A percentile compares a stretch with the other conserved stretches of the same genome.
These are phyloP conservation scores for Grosmannia serpens DNA, from an alignment of 2,329 filamentous ascomycete genomes.

Conservation along the genomic window DNA sequence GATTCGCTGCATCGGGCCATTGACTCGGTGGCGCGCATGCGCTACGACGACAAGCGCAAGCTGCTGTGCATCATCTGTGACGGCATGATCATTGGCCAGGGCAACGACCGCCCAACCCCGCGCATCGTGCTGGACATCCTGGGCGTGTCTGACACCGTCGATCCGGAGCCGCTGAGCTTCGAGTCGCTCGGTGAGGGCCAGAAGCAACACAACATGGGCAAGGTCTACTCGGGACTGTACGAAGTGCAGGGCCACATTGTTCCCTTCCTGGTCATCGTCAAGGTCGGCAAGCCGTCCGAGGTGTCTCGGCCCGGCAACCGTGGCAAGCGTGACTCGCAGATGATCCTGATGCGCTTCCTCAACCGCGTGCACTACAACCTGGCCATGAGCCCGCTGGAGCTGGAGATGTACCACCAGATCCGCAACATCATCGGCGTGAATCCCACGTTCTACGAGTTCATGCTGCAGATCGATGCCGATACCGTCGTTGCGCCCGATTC, in stretches of 20 bases:
- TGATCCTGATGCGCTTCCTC: constrained; percentile 97
- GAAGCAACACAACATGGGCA: constrained; percentile 99
- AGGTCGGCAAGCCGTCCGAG: constrained; percentile 95
- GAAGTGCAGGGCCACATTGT: constrained; percentile 98
- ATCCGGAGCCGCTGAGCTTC: constrained; percentile 92
- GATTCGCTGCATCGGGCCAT: constrained; percentile 94
- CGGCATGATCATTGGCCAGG: constrained; percentile 98
- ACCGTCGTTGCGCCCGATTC: constrained; percentile 86
- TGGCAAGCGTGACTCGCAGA: constrained; percentile 98
- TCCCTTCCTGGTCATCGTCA: constrained; percentile 92
- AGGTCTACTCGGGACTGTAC: constrained; percentile 94
- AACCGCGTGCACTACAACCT: constrained; percentile 98
- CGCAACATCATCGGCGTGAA: constrained; percentile 98
- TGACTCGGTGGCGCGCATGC: constrained; percentile 89
- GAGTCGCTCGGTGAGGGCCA: constrained; percentile 90
- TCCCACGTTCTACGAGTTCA: constrained; percentile 94
- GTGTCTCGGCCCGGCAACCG: constrained; percentile 91
- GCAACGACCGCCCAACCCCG: constrained; percentile 90
- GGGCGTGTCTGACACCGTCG: constrained; percentile 83
- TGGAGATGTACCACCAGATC: constrained; percentile 98
- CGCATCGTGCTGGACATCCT: constrained; percentile 95
- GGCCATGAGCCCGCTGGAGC: constrained; percentile 88
- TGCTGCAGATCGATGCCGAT: constrained; percentile 94
- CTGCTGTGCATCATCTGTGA: constrained; percentile 86
- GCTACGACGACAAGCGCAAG: constrained; percentile 97